Evolutionary conservation across 805 yeast species (phyloP).

Genomic region (Komagataella ulmi): DNA sequence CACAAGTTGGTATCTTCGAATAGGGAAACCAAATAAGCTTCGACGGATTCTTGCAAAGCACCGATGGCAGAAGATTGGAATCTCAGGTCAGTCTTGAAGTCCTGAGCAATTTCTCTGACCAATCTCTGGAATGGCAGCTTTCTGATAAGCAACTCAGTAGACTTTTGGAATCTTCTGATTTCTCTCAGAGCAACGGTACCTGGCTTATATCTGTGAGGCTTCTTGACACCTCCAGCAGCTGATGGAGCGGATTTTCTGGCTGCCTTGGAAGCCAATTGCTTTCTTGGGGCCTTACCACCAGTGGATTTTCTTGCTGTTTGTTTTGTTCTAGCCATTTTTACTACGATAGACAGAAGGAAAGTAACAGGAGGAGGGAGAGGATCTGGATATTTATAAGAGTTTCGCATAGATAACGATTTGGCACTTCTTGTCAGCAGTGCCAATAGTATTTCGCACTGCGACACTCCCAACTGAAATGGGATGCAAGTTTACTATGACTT

Average conservation of each 20-base stretch:
- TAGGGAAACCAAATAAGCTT: slow-evolving; percentile 91
- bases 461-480: background rate
- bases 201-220: slow-evolving; percentile 94
- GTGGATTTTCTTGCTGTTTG: slow-evolving; percentile 93
- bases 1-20: slow-evolving; percentile 98
- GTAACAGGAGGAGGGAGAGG: background rate
- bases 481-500: background rate
- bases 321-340: slow-evolving; percentile 79
- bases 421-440: background rate
- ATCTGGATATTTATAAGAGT: background rate
- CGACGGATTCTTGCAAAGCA: slow-evolving; percentile 97
- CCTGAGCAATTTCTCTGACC: slow-evolving; percentile 92
- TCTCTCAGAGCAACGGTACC: slow-evolving; percentile 96
- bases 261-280: slow-evolving; percentile 83
- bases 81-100: slow-evolving; percentile 84
- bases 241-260: slow-evolving; percentile 91
- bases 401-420: background rate
- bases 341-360: slow-evolving; percentile 6
- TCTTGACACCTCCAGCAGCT: slow-evolving; percentile 76
- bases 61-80: slow-evolving; percentile 97
- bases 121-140: slow-evolving; percentile 96
- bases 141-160: slow-evolving; percentile 89
- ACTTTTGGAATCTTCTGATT: slow-evolving; percentile 94
- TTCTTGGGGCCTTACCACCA: slow-evolving; percentile 95
- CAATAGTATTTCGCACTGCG: background rate